Base-by-base conservation (phyloP, 1,284 basidiomycete genomes). In the Ceratobasidium sp. region DNA sequence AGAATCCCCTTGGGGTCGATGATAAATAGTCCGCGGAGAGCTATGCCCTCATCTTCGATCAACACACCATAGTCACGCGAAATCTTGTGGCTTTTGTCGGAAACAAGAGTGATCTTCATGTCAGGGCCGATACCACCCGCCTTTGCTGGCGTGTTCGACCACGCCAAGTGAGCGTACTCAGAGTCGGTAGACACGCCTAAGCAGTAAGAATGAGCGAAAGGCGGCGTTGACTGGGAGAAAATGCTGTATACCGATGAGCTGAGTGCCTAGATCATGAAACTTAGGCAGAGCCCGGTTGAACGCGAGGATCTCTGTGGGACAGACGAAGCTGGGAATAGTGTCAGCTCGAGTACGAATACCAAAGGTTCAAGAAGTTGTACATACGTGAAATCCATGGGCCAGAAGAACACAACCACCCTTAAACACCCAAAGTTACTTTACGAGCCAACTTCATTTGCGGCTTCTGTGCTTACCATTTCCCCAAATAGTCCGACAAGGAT, bases 281-380 rank as follows among this genome's bases (percentile, higher is more conserved):
- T 87, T 84, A 55, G 87, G 80, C 58, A 96, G 87, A 6, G 92
- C 90, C 76, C 93, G 91, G 81, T 96, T 95, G 87, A 95, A 96
- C 0, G 94, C 94, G 55, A 96, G 88, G 80, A 96, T 95, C 82
- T 96, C 94, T 75, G 94, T 95, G 43, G 94, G 94, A 84, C 94
- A 95, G 78, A 96, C 94, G 79, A 95, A 93, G 59, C 91, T 93
- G 81, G 54, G 49, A 91, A 90, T 79, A 92, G 46, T 8, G 46
- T 44, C 1, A 21, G 13, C n/a, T 38, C 35, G 50, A 32, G 2
- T 30, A 47, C 23, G 0, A 49, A 44, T 49, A 64, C 55, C 61
- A 64, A 57, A 64, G 28, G 50, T 58, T 47, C 46, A 52, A 69
- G 28, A 21, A 1, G 26, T 44, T 21, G 21, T 41, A 73, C 74